A percentile compares a stretch with the other conserved stretches of the same genome.
These are phyloP conservation scores for Hyaloraphidium curvatum DNA, from an alignment of 192 early-diverging fungal genomes.

Conservation along the genomic window DNA sequence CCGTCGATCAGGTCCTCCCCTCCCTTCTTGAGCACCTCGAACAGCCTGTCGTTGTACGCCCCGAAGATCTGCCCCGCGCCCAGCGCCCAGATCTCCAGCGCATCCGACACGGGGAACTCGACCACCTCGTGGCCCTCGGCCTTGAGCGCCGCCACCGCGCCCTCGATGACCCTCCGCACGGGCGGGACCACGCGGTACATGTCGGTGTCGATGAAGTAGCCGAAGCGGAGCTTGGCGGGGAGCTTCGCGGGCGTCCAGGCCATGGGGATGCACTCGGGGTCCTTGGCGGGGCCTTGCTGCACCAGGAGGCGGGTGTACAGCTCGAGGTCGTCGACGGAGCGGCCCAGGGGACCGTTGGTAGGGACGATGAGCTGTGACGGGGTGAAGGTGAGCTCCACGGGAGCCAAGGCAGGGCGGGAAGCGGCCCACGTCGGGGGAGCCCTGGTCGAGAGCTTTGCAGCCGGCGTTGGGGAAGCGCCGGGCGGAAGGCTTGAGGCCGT, in stretches of 20 bases:
- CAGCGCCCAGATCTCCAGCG: slow-evolving; percentile 1
- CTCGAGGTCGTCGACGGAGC: too few relatives aligned
- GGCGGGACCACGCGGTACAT: background rate
- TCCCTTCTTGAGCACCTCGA: too few relatives aligned
- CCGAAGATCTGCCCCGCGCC: background rate
- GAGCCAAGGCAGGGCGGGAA: too few relatives aligned
- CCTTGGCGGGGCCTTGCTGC: too few relatives aligned
- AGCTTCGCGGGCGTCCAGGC: background rate
- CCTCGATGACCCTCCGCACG: background rate
- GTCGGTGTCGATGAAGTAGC: slow-evolving; percentile 1
- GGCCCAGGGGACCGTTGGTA: background rate
- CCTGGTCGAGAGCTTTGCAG: background rate
- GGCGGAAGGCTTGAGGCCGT: slow-evolving; percentile 86
- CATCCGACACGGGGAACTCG: background rate
- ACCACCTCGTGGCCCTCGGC: background rate
- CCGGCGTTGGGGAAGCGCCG: too few relatives aligned
- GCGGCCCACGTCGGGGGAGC: background rate
- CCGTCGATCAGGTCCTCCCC: too few relatives aligned
- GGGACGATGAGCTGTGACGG: too few relatives aligned
- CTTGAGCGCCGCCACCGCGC: background rate
- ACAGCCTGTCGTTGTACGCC: too few relatives aligned
- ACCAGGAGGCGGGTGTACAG: too few relatives aligned
- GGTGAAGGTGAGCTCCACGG: too few relatives aligned
- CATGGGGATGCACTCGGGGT: background rate
- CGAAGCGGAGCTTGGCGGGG: background rate